phyloP scores from a whole-genome alignment of 2,329 filamentous ascomycete genomes.

The Exophiala sp. region DNA sequence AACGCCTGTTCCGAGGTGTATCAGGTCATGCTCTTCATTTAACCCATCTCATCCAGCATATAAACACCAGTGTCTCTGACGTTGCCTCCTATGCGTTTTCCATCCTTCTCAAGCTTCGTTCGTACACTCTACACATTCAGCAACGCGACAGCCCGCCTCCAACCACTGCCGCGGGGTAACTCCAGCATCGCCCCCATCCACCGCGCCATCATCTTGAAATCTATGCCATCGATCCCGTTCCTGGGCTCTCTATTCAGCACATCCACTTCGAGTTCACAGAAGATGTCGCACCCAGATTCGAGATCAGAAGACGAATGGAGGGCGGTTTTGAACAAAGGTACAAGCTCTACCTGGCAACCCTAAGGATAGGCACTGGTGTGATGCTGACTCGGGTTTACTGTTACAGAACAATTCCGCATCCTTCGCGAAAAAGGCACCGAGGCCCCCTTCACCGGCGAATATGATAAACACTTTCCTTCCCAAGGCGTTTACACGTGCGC shows the following conservation, averaged over 20 bases:
- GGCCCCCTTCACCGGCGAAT: constrained; percentile 68
- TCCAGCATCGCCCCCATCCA: constrained; percentile 27
- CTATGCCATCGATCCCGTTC: constrained; percentile 75
- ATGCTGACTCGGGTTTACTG: neutral
- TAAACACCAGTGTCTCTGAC: neutral
- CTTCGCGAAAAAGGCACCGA: constrained; percentile 92
- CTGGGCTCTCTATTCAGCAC: constrained; percentile 68
- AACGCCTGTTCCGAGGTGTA: no score
- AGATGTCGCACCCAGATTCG: constrained; percentile 65
- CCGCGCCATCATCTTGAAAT: constrained; percentile 43
- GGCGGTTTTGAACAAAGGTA: constrained; percentile 69
- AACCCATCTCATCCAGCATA: neutral
- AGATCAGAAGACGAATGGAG: constrained; percentile 82
- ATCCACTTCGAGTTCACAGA: constrained; percentile 44
- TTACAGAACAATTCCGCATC: constrained; percentile 85
- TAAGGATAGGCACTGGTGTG: neutral
- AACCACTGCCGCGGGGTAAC: constrained; percentile 3
- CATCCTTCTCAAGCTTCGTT: constrained; percentile 43
- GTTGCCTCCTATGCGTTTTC: constrained; percentile 40
- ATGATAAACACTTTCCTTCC: constrained; percentile 75
- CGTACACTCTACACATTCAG: constrained; percentile 45
- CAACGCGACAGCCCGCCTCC: constrained; percentile 37
- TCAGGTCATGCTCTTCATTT: neutral
- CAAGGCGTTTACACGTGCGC: constrained; percentile 80
- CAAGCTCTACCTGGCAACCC: constrained; percentile 20